A percentile compares a stretch with the other conserved stretches of the same genome.
phyloP scores from a whole-genome alignment of 1,284 basidiomycete genomes.

The Marasmius sp. region DNA sequence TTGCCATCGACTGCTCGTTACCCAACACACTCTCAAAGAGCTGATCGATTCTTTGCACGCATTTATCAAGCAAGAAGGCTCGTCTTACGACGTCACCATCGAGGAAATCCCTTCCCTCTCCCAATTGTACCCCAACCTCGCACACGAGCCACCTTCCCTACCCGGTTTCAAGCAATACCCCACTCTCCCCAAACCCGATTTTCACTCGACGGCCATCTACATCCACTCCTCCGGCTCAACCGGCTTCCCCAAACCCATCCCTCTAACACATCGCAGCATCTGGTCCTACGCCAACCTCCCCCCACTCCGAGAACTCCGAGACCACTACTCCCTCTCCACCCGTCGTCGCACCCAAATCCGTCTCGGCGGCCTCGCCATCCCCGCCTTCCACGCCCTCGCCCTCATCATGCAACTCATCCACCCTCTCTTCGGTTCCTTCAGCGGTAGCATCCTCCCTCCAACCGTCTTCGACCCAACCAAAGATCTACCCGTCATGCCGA shows the following conservation, averaged over 20 bases:
- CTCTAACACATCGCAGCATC: not conserved
- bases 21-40: conserved; percentile 20
- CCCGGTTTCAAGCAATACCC: conserved; percentile 35
- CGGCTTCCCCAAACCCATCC: conserved; percentile 12
- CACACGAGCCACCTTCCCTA: conserved; percentile 23
- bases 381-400: conserved; percentile 9
- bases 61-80: conserved; percentile 14
- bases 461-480: conserved; percentile 20
- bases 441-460: conserved; percentile 30
- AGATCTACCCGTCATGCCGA: conserved; percentile 29
- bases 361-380: conserved; percentile 3
- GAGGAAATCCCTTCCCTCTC: conserved; percentile 30
- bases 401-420: conserved; percentile 16
- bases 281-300: conserved; percentile 1
- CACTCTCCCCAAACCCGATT: conserved; percentile 25
- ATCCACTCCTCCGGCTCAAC: conserved; percentile 14
- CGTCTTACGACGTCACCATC: conserved; percentile 22
- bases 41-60: conserved; percentile 25
- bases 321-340: not conserved
- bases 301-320: not conserved
- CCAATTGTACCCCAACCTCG: conserved; percentile 30
- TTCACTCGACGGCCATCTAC: conserved; percentile 18
- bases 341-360: not conserved
- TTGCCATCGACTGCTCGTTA: conserved; percentile 31
- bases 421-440: conserved; percentile 22